Percentiles rank a stretch among this genome's conserved stretches.
Conservation (phyloP, 176 grass and related monocot species). For the Hsuehochloa calcarea region DNA sequence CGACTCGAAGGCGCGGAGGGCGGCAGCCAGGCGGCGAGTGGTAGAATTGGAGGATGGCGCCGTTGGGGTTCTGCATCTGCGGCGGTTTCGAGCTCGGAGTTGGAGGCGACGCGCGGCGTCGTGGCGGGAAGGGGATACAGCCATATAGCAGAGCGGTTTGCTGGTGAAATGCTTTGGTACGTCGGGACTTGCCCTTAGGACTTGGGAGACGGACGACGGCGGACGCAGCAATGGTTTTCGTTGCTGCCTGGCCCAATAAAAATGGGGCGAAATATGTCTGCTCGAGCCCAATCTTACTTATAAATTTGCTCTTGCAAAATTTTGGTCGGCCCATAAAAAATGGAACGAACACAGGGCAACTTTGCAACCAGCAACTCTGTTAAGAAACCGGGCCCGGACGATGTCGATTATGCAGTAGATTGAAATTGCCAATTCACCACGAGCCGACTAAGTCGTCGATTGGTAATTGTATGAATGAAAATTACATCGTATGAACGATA, state of each 20-base stretch:
- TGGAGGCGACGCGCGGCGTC: not conserved
- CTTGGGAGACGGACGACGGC: not conserved
- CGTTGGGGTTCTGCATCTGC: constrained; percentile 42
- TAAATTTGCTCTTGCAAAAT: not conserved
- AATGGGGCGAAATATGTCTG: not conserved
- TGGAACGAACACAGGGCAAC: not conserved
- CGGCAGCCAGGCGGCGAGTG: constrained; percentile 42
- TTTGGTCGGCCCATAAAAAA: not conserved
- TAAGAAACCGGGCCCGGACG: too few relatives aligned
- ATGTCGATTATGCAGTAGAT: too few relatives aligned
- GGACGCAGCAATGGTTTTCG: not conserved
- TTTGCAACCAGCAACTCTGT: too few relatives aligned
- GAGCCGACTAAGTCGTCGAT: too few relatives aligned
- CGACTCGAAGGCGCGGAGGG: constrained; percentile 43
- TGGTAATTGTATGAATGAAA: too few relatives aligned
- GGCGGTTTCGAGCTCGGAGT: not conserved
- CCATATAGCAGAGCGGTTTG: not conserved
- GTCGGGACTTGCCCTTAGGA: not conserved
- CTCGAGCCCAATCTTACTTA: not conserved
- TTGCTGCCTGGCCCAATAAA: not conserved
- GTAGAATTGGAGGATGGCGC: constrained; percentile 46
- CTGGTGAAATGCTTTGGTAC: not conserved
- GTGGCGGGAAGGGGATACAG: not conserved
- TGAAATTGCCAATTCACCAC: too few relatives aligned
- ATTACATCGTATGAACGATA: too few relatives aligned